Evolutionary conservation across 306 rosid species (phyloP), one percentile per base, ranked within the genome.

Genomic region (Trichosanthes cucumerina): DNA sequence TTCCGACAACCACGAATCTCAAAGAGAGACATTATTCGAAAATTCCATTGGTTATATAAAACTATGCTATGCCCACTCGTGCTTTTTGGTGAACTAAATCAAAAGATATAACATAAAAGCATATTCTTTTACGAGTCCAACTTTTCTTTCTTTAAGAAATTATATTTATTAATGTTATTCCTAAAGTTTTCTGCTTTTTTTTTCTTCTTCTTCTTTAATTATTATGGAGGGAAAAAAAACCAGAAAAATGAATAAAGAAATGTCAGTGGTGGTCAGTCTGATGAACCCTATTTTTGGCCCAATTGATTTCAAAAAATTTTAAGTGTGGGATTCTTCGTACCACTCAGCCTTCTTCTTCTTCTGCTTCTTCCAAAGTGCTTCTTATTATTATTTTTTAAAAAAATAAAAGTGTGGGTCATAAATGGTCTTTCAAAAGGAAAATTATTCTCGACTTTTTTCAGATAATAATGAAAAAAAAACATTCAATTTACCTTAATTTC

Each of bases 11-110:
- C 79, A 77, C 84, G 76, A 62, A 73, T 84, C 79, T 82, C 81
- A 83, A 82, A 69, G 75, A 77, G 84, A 52, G 76, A 80, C 83
- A 80, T 78, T 82, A 84, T 84, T 86, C 87, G 75, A 80, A 53
- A 78, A 76, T 79, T 70, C 75, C 76, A 70, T 44, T 13, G 76
- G 57, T 70, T 23, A 23, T 2, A 70, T 70, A 70, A 70, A 70
- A 70, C 39, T 44, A 70, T 21, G 6, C 6, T 38, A 43, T 24
- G 38, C 57, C 57, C 76, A 68, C 52, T 39, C 10, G 54, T 41
- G 31, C 18, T 69, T 43, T 69, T 38, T 9, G 53, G 33, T n/a
- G 72, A 65, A 70, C 53, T 34, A 70, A 70, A 69, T 41, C 31
- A 69, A 70, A 43, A 43, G 54, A 69, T 8, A 69, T 8, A 39